Percentiles rank a stretch among this genome's conserved stretches.
Conservation (phyloP, 2,329 filamentous ascomycete genomes). For the Claviceps pazoutovae region DNA sequence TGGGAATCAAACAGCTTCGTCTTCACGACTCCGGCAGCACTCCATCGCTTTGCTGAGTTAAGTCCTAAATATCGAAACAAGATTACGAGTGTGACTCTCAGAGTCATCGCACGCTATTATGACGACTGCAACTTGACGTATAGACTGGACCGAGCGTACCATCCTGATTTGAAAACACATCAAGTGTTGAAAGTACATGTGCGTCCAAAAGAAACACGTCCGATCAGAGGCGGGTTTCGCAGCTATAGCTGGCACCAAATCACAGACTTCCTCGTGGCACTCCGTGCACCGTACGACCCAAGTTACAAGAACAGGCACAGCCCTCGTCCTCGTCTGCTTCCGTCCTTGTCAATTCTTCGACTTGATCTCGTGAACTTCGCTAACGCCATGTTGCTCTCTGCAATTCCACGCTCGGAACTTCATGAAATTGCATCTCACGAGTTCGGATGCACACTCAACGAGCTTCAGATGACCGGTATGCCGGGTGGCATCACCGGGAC, state of each 20-base stretch:
- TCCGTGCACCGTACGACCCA: conserved; percentile 37
- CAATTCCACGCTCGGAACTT: conserved; percentile 28
- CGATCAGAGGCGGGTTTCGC: conserved; percentile 37
- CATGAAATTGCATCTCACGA: conserved; percentile 40
- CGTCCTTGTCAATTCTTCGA: conserved; percentile 31
- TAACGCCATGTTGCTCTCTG: conserved; percentile 26
- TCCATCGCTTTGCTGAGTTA: conserved; percentile 35
- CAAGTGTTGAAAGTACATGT: conserved; percentile 27
- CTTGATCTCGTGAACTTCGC: conserved; percentile 43
- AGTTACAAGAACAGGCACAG: conserved; percentile 19
- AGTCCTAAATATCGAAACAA: conserved; percentile 26
- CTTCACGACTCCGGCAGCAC: conserved; percentile 36
- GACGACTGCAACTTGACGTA: conserved; percentile 33
- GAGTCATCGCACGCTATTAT: conserved; percentile 41
- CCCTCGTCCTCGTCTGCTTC: conserved; percentile 30
- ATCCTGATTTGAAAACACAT: conserved; percentile 27
- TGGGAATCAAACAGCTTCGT: conserved; percentile 39
- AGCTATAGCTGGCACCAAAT: conserved; percentile 41
- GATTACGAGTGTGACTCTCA: conserved; percentile 34
- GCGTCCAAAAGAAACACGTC: conserved; percentile 29
- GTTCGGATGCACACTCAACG: conserved; percentile 37
- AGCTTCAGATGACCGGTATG: conserved; percentile 38
- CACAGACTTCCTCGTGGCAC: conserved; percentile 35
- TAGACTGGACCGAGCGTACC: conserved; percentile 27
- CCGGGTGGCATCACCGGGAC: conserved; percentile 33